phyloP scores from a whole-genome alignment of 129 eudicot genomes.

The Flaveria linearis region DNA sequence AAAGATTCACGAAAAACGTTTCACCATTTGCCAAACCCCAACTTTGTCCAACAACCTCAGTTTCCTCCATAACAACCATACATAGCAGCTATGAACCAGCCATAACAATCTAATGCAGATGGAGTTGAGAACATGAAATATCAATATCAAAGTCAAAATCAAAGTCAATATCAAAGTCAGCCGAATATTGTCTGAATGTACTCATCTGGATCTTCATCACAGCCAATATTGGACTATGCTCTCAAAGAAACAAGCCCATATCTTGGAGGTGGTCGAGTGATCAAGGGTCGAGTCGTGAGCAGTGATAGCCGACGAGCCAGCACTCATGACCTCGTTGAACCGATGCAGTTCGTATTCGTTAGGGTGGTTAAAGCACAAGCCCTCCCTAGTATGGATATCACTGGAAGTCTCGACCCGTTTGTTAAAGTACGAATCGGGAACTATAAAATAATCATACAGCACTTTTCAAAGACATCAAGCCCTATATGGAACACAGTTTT shows the following conservation, averaged over 20 bases:
- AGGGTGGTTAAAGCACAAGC: slow-evolving; percentile 81
- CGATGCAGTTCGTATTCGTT: slow-evolving; percentile 80
- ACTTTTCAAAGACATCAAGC: slow-evolving; percentile 56
- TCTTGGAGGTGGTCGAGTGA: slow-evolving; percentile 75
- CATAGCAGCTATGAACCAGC: slow-evolving; percentile 30
- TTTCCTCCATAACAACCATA: slow-evolving; percentile 30
- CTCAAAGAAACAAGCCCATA: slow-evolving; percentile 77
- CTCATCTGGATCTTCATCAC: slow-evolving; percentile 47
- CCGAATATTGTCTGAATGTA: slow-evolving; percentile 48
- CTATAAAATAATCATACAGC: slow-evolving; percentile 74
- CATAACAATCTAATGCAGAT: slow-evolving; percentile 35
- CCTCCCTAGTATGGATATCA: slow-evolving; percentile 68
- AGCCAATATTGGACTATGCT: slow-evolving; percentile 49
- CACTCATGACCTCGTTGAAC: slow-evolving; percentile 80
- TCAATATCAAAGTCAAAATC: slow-evolving; percentile 48
- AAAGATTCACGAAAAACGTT: slow-evolving; percentile 47
- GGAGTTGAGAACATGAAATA: slow-evolving; percentile 40
- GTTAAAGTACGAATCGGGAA: slow-evolving; percentile 87
- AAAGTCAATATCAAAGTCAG: slow-evolving; percentile 30
- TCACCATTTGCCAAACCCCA: slow-evolving; percentile 54
- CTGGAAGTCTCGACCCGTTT: slow-evolving; percentile 85
- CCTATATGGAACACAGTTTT: slow-evolving; percentile 90
- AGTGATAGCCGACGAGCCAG: slow-evolving; percentile 45
- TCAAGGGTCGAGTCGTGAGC: slow-evolving; percentile 69
- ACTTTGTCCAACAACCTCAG: slow-evolving; percentile 42